phyloP scores from a whole-genome alignment of 164 flowering plant genomes.

The Stephania yunnanensis region DNA sequence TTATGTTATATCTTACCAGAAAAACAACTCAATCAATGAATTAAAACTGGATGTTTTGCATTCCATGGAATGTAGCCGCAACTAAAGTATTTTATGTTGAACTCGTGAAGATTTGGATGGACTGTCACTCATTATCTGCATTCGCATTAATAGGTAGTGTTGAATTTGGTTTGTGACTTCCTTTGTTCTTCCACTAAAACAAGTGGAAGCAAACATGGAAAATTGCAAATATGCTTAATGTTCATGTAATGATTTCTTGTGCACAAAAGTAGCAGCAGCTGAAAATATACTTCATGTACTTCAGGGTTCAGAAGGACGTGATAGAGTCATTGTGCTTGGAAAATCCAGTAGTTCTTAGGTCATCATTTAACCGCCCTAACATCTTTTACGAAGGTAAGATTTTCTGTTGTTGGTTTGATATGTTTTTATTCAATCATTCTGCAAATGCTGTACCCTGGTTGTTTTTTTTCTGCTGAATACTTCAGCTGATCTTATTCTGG shows the following conservation, averaged over 20 bases:
- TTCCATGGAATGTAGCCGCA: not conserved
- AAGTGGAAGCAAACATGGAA: not conserved
- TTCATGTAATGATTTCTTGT: not conserved
- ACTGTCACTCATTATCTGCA: not conserved
- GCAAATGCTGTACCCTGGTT: not conserved
- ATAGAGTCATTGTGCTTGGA: constrained; percentile 58
- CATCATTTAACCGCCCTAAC: constrained; percentile 93
- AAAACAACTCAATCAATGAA: not conserved
- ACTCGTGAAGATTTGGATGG: not conserved
- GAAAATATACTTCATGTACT: constrained; percentile 12
- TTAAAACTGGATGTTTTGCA: not conserved
- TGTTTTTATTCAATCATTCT: not conserved
- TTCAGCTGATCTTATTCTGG: not conserved
- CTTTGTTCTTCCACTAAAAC: not conserved
- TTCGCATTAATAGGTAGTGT: not conserved
- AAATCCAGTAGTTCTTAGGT: constrained; percentile 61
- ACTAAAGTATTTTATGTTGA: not conserved
- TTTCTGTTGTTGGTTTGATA: not conserved
- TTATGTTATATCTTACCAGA: not conserved
- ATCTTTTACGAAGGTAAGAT: constrained; percentile 80
- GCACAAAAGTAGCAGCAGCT: not conserved
- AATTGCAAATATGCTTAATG: not conserved
- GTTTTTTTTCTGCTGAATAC: not conserved
- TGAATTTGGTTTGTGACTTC: not conserved
- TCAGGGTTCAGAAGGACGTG: constrained; percentile 88